A percentile compares a stretch with the other conserved stretches of the same genome.
Conservation (phyloP, 371 early-diverging fungal genomes). For the Sanchytrium tribonematis region DNA sequence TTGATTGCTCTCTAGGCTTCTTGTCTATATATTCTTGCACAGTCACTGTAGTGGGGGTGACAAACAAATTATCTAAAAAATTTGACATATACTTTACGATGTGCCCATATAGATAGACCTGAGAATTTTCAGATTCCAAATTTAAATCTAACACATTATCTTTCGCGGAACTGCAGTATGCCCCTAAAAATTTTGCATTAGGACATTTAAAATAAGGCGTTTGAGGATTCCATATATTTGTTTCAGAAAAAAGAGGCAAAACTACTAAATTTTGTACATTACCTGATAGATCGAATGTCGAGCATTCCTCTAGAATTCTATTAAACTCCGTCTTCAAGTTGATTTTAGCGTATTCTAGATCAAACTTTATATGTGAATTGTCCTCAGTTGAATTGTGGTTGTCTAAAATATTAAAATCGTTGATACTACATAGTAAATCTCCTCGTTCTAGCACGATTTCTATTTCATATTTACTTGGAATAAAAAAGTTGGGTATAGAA, state of each 20-base stretch:
- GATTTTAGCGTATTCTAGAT: not conserved
- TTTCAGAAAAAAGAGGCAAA: not conserved
- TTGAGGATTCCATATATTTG: not conserved
- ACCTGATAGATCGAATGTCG: not conserved
- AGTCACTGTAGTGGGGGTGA: not conserved
- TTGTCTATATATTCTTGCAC: not conserved
- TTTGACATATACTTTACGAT: not conserved
- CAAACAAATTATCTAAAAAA: not conserved
- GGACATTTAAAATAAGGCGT: not conserved
- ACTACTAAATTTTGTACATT: not conserved
- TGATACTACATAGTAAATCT: not conserved
- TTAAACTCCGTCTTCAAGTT: not conserved
- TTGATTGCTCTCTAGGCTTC: not conserved
- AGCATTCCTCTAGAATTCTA: not conserved
- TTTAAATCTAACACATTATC: not conserved
- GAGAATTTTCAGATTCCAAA: not conserved
- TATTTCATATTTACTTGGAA: not conserved
- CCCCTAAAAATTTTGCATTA: not conserved
- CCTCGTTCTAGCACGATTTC: not conserved
- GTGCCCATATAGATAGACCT: not conserved
- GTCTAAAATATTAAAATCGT: not conserved
- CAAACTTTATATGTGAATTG: not conserved
- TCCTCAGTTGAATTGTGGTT: not conserved
- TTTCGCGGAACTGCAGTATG: not conserved
- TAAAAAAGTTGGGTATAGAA: not conserved